Conservation (phyloP, 2,329 filamentous ascomycete genomes). For the Penicillium sp. region DNA sequence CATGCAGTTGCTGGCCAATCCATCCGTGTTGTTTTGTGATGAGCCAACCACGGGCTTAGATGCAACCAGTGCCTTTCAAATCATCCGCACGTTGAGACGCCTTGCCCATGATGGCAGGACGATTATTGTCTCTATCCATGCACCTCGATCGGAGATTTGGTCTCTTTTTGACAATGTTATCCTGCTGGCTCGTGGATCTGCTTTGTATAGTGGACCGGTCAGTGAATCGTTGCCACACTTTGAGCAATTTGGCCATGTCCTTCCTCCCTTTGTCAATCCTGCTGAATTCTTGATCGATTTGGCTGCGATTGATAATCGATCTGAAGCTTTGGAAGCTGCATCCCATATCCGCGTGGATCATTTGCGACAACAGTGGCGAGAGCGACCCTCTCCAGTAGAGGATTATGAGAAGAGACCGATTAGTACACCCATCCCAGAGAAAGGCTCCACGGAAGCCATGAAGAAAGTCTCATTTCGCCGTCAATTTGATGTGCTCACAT, state of each 20-base stretch:
- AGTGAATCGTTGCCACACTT: constrained; percentile 60
- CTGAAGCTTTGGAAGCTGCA: constrained; percentile 57
- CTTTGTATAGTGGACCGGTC: constrained; percentile 61
- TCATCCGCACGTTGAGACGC: constrained; percentile 63
- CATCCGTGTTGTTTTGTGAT: constrained; percentile 70
- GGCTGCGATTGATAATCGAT: constrained; percentile 67
- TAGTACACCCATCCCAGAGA: not conserved
- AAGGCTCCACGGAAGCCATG: constrained; percentile 5
- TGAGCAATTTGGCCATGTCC: constrained; percentile 51
- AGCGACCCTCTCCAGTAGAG: constrained; percentile 1
- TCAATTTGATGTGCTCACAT: constrained; percentile 61
- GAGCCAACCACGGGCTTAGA: constrained; percentile 70
- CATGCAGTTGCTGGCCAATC: constrained; percentile 72
- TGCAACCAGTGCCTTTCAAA: constrained; percentile 68
- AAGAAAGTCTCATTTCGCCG: constrained; percentile 54
- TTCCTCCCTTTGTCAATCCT: constrained; percentile 69
- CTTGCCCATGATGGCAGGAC: constrained; percentile 64
- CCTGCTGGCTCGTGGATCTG: constrained; percentile 60
- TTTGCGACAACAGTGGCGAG: constrained; percentile 57
- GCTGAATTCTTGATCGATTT: constrained; percentile 71
- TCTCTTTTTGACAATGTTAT: constrained; percentile 67
- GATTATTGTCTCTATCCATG: constrained; percentile 68
- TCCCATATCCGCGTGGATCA: constrained; percentile 56
- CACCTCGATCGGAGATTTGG: constrained; percentile 75
- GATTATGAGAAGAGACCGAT: constrained; percentile 4